Base-by-base conservation (phyloP, 208 protist genomes). In the Crithidia fasciculata region DNA sequence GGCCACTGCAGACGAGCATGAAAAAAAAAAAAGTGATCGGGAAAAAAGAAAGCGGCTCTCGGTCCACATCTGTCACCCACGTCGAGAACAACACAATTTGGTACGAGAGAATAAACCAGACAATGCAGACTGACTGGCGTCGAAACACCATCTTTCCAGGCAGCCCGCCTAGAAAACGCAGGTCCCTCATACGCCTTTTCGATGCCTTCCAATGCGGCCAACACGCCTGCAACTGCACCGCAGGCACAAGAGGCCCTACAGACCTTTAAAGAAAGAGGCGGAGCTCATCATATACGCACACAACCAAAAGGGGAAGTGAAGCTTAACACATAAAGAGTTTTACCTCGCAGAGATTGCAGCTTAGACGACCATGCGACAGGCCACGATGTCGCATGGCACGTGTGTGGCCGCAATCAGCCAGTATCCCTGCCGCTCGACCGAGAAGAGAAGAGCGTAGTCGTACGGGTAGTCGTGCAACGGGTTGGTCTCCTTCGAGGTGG, bases 361-460 rank as follows among this genome's bases (percentile, higher is more conserved):
- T 10, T 59, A 81, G n/a, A 72, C 74, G 3, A 83, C 72, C 75
- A 86, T 90, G 61, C 92, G 78, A 69, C 90, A 95, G 3, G 92
- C 89, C 16, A 95, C 92, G 72, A 96, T 96, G 67, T 96, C 92
- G 43, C 92, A 96, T 36, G 92, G 92, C 0, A 96, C 92, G 75
- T 96, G 83, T n/a, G 80, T 90, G 5, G 86, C 89, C 3, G 92
- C 92, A 52, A 96, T 87, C 49, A 96, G 84, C 87, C 90, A 96
- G 74, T 89, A 96, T 0, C 88, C 90, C 63, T 96, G 92, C 3
- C 86, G 86, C 61, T 96, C 92, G 6, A 88, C 75, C 1, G 89
- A 95, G 68, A 92, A 95, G 6, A 96, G 70, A 65, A 96, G 83
- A 0, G 92, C 92, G 66, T 96, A 96, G 74, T 96, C 90, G 64